Percentiles rank a stretch among this genome's conserved stretches.
Evolutionary conservation across 2,329 filamentous ascomycete genomes (phyloP).

Genomic region (Paracorniculantispora psalliotae): DNA sequence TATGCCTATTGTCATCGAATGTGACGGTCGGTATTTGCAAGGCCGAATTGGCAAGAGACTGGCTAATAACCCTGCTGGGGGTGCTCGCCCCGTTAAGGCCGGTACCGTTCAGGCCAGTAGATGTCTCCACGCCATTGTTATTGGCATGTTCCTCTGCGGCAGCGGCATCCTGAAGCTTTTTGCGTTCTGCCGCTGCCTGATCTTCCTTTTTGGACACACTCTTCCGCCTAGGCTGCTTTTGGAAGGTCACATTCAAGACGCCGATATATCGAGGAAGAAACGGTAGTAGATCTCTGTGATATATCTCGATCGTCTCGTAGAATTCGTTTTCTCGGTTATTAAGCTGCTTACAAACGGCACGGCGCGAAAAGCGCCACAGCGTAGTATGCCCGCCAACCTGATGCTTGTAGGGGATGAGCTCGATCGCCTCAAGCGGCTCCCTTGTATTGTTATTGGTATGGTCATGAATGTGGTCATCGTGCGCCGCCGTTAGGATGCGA

Average conservation of each 20-base stretch:
- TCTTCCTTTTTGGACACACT: constrained; percentile 51
- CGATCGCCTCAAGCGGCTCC: constrained; percentile 79
- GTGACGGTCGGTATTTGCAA: constrained; percentile 81
- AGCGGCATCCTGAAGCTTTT: constrained; percentile 28
- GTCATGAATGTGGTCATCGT: constrained; percentile 47
- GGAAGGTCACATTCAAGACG: constrained; percentile 92
- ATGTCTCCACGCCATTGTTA: constrained; percentile 9
- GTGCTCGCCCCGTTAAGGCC: constrained; percentile 17
- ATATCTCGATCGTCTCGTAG: constrained; percentile 90
- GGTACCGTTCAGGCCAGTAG: not conserved
- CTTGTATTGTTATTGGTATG: constrained; percentile 44
- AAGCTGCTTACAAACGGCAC: constrained; percentile 95
- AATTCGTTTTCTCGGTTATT: constrained; percentile 99
- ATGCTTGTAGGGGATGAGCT: constrained; percentile 93
- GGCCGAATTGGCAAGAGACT: constrained; percentile 64
- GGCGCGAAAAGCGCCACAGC: constrained; percentile 88
- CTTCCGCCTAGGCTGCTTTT: constrained; percentile 69
- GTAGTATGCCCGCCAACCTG: constrained; percentile 97
- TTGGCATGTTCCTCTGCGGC: constrained; percentile 16
- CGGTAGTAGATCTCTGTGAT: constrained; percentile 81
- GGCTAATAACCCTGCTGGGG: constrained; percentile 51
- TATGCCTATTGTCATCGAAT: constrained; percentile 90
- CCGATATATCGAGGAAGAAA: constrained; percentile 97
- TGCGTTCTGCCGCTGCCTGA: constrained; percentile 30
- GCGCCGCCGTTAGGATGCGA: constrained; percentile 35